A percentile compares a stretch with the other conserved stretches of the same genome.
Conservation (phyloP, 768 basidiomycete species). For the Suillus subluteus region DNA sequence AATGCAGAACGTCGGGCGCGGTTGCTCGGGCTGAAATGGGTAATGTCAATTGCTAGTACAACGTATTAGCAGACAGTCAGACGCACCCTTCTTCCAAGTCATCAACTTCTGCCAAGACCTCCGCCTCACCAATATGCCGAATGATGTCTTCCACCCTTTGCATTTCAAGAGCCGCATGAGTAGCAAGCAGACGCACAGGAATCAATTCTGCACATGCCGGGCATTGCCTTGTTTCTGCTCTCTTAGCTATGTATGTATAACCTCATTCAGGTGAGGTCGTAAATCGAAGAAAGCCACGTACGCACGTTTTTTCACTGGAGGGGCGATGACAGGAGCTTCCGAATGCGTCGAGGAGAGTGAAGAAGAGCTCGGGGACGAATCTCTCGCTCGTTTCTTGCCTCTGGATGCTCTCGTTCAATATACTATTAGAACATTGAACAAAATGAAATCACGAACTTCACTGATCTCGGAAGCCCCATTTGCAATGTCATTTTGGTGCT, state of each 20-base stretch:
- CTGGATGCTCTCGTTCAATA: slow-evolving; percentile 24
- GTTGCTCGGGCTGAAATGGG: slow-evolving; percentile 27
- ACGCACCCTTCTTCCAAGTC: slow-evolving; percentile 60
- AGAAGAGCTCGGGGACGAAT: slow-evolving; percentile 33
- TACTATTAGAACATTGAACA: slow-evolving; percentile 4
- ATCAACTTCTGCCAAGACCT: slow-evolving; percentile 51
- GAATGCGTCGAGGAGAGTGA: slow-evolving; percentile 41
- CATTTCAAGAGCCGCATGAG: slow-evolving; percentile 66
- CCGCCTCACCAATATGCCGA: slow-evolving; percentile 60
- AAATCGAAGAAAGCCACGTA: slow-evolving; percentile 8
- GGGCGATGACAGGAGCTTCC: slow-evolving; percentile 20
- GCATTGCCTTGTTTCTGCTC: slow-evolving; percentile 75
- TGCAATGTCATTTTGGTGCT: background rate
- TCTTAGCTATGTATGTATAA: slow-evolving; percentile 50
- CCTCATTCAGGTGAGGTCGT: background rate
- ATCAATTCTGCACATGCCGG: slow-evolving; percentile 76
- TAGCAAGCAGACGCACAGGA: slow-evolving; percentile 69
- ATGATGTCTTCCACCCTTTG: slow-evolving; percentile 74
- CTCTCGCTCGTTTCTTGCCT: slow-evolving; percentile 54
- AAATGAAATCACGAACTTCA: slow-evolving; percentile 6
- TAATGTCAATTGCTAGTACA: slow-evolving; percentile 40
- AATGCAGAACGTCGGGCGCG: slow-evolving; percentile 46
- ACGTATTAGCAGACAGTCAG: slow-evolving; percentile 10
- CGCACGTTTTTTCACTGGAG: slow-evolving; percentile 55
- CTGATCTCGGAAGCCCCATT: background rate